Conservation (phyloP, 495 filamentous ascomycete genomes). For the Viridothelium virens region DNA sequence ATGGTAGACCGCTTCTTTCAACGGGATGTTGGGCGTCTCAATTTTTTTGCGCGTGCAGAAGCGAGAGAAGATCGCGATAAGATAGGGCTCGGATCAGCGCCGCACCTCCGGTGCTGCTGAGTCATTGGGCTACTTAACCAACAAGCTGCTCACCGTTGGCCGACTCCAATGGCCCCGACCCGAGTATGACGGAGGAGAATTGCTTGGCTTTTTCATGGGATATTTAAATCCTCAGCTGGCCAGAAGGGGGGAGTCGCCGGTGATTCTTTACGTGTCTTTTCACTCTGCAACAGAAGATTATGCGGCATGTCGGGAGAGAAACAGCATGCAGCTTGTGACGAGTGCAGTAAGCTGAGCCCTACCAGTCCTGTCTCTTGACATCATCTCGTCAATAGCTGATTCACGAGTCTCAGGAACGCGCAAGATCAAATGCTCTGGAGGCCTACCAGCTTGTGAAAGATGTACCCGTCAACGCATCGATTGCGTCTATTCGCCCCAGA, state of each 20-base stretch:
- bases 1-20: neutral
- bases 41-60: slow-evolving; percentile 22
- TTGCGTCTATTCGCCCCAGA: slow-evolving; percentile 35
- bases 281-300: neutral
- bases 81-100: slow-evolving; percentile 16
- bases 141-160: neutral
- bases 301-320: slow-evolving; percentile 12
- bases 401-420: slow-evolving; percentile 23
- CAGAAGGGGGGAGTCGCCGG: neutral
- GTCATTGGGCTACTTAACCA: neutral
- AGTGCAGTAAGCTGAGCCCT: slow-evolving; percentile 27
- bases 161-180: neutral
- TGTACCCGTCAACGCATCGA: slow-evolving; percentile 29
- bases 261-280: neutral
- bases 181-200: no score
- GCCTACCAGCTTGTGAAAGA: slow-evolving; percentile 25
- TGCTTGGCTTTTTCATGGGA: neutral
- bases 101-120: neutral
- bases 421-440: slow-evolving; percentile 35
- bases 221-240: neutral
- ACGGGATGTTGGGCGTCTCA: neutral
- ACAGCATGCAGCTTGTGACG: slow-evolving; percentile 32
- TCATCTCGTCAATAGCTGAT: neutral
- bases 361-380: neutral
- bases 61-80: slow-evolving; percentile 13